Evolutionary conservation across 176 grass and related monocot species (phyloP).

Genomic region (Bolboschoenus planiculmis): DNA sequence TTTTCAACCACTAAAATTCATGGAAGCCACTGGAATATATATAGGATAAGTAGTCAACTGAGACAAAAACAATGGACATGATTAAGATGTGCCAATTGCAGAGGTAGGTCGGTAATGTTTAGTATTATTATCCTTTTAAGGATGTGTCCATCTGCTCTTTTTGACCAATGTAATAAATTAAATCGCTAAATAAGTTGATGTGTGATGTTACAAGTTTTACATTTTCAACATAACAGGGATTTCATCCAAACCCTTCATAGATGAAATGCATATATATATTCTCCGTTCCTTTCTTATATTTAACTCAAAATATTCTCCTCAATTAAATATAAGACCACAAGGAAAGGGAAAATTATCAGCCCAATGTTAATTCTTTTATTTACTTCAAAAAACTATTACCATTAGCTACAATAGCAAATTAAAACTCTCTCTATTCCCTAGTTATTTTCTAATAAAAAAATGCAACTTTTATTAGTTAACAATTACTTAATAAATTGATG

Average conservation of each 20-base stretch:
- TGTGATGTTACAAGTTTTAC: background rate
- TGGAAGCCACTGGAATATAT: background rate
- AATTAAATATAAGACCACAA: background rate
- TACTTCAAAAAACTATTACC: background rate
- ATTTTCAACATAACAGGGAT: background rate
- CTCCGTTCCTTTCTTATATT: background rate
- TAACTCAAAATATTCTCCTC: background rate
- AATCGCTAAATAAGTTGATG: background rate
- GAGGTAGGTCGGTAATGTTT: background rate
- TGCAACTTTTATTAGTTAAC: background rate
- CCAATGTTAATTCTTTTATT: background rate
- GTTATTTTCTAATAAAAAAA: background rate
- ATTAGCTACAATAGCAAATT: background rate
- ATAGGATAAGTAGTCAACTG: background rate
- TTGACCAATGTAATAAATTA: background rate
- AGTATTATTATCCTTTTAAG: background rate
- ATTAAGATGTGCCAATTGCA: background rate
- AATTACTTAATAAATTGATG: background rate
- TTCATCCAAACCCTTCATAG: background rate
- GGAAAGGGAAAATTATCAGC: background rate
- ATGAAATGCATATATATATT: background rate
- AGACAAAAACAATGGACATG: background rate
- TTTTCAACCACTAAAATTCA: background rate
- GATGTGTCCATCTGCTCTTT: background rate
- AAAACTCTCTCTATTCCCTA: too few species aligned